phyloP scores from a whole-genome alignment of 2,329 filamentous ascomycete species.

The Fusarium phyllophilum region DNA sequence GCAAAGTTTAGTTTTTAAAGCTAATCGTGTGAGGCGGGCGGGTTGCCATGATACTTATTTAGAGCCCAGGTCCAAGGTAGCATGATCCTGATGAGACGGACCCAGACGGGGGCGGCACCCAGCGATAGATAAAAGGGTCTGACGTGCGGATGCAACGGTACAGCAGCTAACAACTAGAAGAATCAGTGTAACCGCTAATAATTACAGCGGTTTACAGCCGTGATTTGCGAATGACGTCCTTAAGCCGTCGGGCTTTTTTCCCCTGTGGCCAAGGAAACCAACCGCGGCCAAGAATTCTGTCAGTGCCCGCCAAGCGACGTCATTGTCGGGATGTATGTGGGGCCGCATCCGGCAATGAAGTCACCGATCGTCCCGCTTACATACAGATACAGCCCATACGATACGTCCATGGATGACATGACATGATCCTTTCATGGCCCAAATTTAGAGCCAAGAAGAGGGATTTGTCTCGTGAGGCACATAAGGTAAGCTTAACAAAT shows the following conservation, averaged over 20 bases:
- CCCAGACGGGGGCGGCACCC: neutral
- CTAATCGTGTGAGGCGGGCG: neutral
- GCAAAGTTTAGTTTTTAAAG: slow-evolving; percentile 18
- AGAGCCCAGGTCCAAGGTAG: neutral
- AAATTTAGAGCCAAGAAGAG: slow-evolving; percentile 21
- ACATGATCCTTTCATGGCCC: neutral
- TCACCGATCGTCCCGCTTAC: slow-evolving; percentile 33
- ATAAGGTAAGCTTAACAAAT: slow-evolving; percentile 12
- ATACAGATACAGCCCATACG: neutral
- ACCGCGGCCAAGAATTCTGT: slow-evolving; percentile 22
- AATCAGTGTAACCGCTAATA: neutral
- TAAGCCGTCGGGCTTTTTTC: neutral
- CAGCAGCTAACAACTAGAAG: neutral
- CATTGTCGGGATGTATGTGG: slow-evolving; percentile 20
- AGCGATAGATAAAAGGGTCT: neutral
- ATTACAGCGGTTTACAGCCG: neutral
- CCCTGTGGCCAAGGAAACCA: slow-evolving; percentile 11
- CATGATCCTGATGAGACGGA: slow-evolving; percentile 7
- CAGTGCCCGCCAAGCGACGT: slow-evolving; percentile 24
- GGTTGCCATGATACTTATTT: neutral
- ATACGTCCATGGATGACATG: neutral
- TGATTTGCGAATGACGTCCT: slow-evolving; percentile 33
- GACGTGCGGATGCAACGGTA: slow-evolving; percentile 11
- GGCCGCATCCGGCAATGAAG: slow-evolving; percentile 20
- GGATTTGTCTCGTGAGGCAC: neutral